These are phyloP conservation scores for Auriscalpium microsporum DNA, from an alignment of 768 basidiomycete species.

Conservation along the genomic window DNA sequence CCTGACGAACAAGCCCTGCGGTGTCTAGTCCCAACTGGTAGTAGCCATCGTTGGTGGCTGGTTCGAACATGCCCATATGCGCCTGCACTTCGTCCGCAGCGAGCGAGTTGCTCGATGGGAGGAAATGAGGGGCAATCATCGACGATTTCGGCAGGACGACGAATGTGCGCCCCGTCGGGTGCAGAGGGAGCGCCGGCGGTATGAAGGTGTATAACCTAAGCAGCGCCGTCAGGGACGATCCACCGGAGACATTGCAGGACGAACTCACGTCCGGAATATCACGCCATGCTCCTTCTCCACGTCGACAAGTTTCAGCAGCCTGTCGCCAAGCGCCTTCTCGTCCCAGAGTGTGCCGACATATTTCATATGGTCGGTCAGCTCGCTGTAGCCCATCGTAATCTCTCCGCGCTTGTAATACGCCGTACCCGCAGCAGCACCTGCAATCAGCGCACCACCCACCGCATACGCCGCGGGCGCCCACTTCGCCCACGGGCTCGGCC, in stretches of 20 bases:
- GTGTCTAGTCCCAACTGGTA: conserved; percentile 73
- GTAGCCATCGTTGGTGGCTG: conserved; percentile 80
- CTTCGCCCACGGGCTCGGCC: conserved; percentile 43
- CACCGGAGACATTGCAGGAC: background rate
- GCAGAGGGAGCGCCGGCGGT: conserved; percentile 56
- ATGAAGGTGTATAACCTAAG: conserved; percentile 73
- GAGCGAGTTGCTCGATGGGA: conserved; percentile 55
- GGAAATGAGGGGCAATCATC: conserved; percentile 42
- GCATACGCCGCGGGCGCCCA: conserved; percentile 68
- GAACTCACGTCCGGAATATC: conserved; percentile 61
- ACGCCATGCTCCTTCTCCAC: conserved; percentile 57
- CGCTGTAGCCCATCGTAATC: conserved; percentile 57
- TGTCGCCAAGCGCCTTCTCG: conserved; percentile 45
- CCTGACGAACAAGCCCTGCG: conserved; percentile 53
- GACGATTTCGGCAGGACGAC: conserved; percentile 58
- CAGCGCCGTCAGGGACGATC: background rate
- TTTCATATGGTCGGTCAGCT: conserved; percentile 84
- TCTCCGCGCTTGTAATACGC: conserved; percentile 80
- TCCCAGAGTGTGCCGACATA: conserved; percentile 87
- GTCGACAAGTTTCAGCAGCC: conserved; percentile 55
- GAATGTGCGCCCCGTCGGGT: conserved; percentile 61
- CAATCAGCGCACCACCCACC: conserved; percentile 65
- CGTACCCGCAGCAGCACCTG: conserved; percentile 77
- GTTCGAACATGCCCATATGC: conserved; percentile 84
- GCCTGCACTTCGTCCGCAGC: conserved; percentile 75